These are phyloP conservation scores for Trifolium fragiferum DNA, from an alignment of 306 rosid species.

Conservation along the genomic window DNA sequence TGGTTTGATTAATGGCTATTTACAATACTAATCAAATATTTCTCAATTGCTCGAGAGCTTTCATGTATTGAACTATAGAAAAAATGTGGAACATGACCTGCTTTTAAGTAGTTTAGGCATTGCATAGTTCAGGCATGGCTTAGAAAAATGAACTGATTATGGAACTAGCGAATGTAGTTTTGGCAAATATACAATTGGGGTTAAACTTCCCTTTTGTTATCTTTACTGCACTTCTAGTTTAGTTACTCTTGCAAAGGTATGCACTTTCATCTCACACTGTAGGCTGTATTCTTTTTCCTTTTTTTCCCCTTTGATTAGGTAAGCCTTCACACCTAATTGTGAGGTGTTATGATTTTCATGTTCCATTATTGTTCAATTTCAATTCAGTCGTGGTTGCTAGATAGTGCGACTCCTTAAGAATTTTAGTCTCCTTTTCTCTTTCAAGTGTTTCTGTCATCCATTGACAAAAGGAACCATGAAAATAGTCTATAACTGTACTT, in stretches of 20 bases:
- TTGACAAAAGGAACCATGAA: constrained; percentile 9
- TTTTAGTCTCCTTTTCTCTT: neutral
- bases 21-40: constrained; percentile 5
- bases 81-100: constrained; percentile 9
- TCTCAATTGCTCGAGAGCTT: constrained; percentile 5
- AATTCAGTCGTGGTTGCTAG: neutral
- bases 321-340: constrained; percentile 14
- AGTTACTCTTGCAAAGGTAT: constrained; percentile 3
- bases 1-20: constrained; percentile 6
- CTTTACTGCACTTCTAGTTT: constrained; percentile 29
- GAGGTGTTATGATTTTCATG: neutral
- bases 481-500: neutral
- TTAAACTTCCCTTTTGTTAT: neutral
- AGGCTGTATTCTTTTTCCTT: constrained; percentile 16
- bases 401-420: neutral
- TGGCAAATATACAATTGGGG: constrained; percentile 11
- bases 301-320: neutral
- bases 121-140: neutral
- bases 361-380: constrained; percentile 26
- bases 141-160: neutral
- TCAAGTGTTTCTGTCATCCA: neutral
- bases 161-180: neutral
- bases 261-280: neutral
- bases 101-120: neutral
- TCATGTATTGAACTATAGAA: constrained; percentile 1